These are phyloP conservation scores for Lolium perenne DNA, from an alignment of 176 grass and related monocot species.

Conservation along the genomic window DNA sequence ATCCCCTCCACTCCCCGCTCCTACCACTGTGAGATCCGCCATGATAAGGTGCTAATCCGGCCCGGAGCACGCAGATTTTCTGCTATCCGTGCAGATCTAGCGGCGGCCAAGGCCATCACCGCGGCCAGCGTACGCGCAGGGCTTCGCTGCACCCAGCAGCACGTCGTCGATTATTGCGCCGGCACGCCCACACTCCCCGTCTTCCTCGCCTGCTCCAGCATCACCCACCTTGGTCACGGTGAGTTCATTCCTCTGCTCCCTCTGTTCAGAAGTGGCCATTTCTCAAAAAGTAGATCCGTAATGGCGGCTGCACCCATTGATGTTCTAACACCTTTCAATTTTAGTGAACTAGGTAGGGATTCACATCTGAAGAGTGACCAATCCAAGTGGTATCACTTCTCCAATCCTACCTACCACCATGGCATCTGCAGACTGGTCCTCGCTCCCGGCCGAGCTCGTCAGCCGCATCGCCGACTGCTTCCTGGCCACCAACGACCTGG, in stretches of 20 bases:
- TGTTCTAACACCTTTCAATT: not conserved
- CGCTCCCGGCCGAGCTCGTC: not conserved
- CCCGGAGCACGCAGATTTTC: not conserved
- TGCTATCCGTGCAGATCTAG: not conserved
- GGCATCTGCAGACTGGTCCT: not conserved
- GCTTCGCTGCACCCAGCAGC: too few relatives aligned
- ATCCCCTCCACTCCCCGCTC: not conserved
- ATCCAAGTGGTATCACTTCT: not conserved
- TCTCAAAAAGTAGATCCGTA: not conserved
- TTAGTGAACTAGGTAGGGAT: not conserved
- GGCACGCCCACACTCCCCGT: slow-evolving; percentile 37
- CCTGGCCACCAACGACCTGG: not conserved
- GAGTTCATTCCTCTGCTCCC: not conserved
- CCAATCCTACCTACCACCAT: not conserved
- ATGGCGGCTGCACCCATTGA: not conserved
- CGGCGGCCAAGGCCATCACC: not conserved
- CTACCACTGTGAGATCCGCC: not conserved
- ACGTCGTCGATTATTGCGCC: too few relatives aligned
- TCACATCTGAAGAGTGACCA: not conserved
- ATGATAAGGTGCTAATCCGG: not conserved
- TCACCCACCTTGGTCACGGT: slow-evolving; percentile 53
- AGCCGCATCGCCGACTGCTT: not conserved
- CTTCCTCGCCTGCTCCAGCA: slow-evolving; percentile 70
- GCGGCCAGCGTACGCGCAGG: not conserved
- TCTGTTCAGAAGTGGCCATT: not conserved